Conservation (phyloP, 495 filamentous ascomycete species). For the Hypomontagnella monticulosa region DNA sequence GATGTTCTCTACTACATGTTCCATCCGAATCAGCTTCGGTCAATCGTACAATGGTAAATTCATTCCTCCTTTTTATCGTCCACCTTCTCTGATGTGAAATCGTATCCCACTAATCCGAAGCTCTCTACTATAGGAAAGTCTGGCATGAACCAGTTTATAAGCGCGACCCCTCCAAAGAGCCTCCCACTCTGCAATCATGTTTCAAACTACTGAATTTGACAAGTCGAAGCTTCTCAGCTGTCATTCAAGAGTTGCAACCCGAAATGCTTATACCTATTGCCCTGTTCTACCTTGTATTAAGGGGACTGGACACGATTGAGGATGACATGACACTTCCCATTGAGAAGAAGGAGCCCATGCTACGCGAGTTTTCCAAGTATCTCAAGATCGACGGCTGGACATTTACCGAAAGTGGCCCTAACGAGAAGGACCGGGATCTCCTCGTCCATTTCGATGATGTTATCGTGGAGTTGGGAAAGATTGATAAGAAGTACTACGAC, state of each 20-base stretch:
- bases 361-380: conserved; percentile 80
- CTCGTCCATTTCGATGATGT: conserved; percentile 91
- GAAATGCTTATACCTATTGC: conserved; percentile 89
- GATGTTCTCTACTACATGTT: conserved; percentile 77
- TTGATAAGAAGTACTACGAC: conserved; percentile 82
- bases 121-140: conserved; percentile 73
- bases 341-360: conserved; percentile 82
- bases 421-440: conserved; percentile 93
- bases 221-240: conserved; percentile 89
- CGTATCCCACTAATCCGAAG: conserved; percentile 21
- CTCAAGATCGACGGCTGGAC: conserved; percentile 89
- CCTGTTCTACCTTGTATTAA: conserved; percentile 92
- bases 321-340: conserved; percentile 95
- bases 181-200: conserved; percentile 76
- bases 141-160: conserved; percentile 95
- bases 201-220: conserved; percentile 88
- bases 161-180: conserved; percentile 79
- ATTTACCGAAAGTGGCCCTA: conserved; percentile 82
- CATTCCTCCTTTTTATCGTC: background rate
- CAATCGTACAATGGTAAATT: conserved; percentile 90
- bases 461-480: conserved; percentile 85
- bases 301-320: conserved; percentile 95
- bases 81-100: conserved; percentile 3
- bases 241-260: conserved; percentile 94
- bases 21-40: conserved; percentile 81